Conservation (phyloP, 2,329 filamentous ascomycete genomes). For the Epichloe amarillans region DNA sequence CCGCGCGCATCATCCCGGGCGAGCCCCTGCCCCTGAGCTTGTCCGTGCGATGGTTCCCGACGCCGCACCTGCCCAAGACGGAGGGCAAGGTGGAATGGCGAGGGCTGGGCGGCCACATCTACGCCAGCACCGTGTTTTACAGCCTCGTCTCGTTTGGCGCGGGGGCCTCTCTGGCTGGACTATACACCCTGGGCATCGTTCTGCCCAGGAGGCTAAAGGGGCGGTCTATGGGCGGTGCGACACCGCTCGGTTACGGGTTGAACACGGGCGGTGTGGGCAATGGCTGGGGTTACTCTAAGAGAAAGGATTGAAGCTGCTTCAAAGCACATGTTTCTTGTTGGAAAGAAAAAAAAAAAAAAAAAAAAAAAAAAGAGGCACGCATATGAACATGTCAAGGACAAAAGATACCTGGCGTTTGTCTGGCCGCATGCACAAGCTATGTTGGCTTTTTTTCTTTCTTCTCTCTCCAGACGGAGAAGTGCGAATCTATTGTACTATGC, state of each 20-base stretch:
- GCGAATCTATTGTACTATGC: background rate
- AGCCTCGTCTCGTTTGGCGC: conserved; percentile 44
- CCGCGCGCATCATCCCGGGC: conserved; percentile 67
- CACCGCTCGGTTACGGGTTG: conserved; percentile 42
- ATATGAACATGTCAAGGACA: background rate
- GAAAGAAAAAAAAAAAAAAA: too few species aligned
- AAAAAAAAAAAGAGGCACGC: background rate
- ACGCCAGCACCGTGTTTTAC: conserved; percentile 51
- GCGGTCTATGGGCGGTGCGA: conserved; percentile 40
- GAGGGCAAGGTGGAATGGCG: conserved; percentile 53
- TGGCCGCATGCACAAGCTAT: background rate
- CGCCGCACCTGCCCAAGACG: conserved; percentile 54
- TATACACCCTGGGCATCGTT: conserved; percentile 48
- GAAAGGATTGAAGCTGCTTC: conserved; percentile 14
- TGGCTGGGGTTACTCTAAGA: conserved; percentile 46
- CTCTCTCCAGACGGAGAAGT: too few species aligned
- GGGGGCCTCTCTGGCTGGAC: conserved; percentile 37
- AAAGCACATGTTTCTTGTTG: background rate
- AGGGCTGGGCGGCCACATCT: conserved; percentile 50
- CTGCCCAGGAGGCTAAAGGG: conserved; percentile 40
- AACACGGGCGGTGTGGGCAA: conserved; percentile 33
- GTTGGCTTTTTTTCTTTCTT: too few species aligned
- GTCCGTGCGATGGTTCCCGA: conserved; percentile 77
- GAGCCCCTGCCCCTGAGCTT: conserved; percentile 70
- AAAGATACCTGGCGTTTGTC: background rate